Conservation (phyloP, 176 grass and related monocot genomes). For the Carex pumila region DNA sequence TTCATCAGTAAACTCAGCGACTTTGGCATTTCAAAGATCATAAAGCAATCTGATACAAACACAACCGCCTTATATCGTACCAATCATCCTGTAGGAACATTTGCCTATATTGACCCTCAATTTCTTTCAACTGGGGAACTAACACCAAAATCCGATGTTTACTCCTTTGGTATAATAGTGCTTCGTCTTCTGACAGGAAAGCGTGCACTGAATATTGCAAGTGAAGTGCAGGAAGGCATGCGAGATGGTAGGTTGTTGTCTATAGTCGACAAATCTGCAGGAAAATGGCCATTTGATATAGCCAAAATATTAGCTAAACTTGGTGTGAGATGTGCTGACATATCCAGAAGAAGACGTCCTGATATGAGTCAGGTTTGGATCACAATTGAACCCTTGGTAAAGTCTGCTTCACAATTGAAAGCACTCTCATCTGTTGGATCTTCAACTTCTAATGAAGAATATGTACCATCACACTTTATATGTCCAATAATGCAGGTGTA, state of each 20-base stretch:
- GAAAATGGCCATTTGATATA: constrained; percentile 66
- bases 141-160: constrained; percentile 58
- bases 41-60: constrained; percentile 33
- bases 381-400: constrained; percentile 45
- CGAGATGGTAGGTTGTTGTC: constrained; percentile 30
- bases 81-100: constrained; percentile 36
- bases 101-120: constrained; percentile 69
- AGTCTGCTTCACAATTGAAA: constrained; percentile 17
- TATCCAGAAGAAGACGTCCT: constrained; percentile 44
- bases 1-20: constrained; percentile 54
- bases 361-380: constrained; percentile 54
- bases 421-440: neutral
- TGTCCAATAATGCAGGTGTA: constrained; percentile 46
- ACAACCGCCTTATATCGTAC: constrained; percentile 33
- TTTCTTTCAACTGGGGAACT: constrained; percentile 47
- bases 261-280: constrained; percentile 43
- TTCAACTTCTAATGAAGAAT: neutral
- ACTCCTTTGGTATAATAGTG: constrained; percentile 70
- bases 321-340: constrained; percentile 55
- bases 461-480: constrained; percentile 37
- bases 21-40: constrained; percentile 45
- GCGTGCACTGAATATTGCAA: constrained; percentile 42
- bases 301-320: constrained; percentile 67
- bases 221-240: constrained; percentile 52
- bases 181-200: constrained; percentile 61